Evolutionary conservation across 805 yeast genomes (phyloP), one percentile per base, ranked within the genome.

Genomic region (Groenewaldozyma tartarivorans): DNA sequence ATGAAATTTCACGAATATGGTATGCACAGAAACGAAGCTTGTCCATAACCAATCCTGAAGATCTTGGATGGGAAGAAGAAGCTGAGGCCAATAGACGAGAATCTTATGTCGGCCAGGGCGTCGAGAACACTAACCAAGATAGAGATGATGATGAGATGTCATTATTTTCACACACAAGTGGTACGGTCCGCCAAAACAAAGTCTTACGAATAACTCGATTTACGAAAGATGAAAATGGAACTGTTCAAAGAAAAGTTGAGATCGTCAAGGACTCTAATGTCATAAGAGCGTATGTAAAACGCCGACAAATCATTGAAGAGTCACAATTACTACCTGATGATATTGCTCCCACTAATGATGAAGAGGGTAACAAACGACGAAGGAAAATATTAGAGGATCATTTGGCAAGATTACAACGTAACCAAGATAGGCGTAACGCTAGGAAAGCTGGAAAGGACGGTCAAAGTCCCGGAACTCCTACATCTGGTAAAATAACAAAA

Each of bases 1-100:
- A 81, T 45, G 97, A 92, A 57, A 81, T 92, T 44, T 69, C 74
- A 29, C 72, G 86, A 40, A 87, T 88, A 20, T 92, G 98, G 98
- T 80, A 82, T 52, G 75, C 80, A 5, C 97, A 90, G 57, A 74
- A 78, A 38, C 68, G 72, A 44, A 70, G 79, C 7, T 64, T 88
- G 39, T 63, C 72, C 16, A 62, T 66, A 60, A 39, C 66, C 3
- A 64, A 67, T 43, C 56, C 58, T 22, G 51, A 58, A 3, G 63
- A 68, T 40, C 50, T 55, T 1, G 48, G 43, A n/a, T 57, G 58
- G 54, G 57, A 45, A 49, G 29, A 24, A 9, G 66, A 20, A 53
- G 60, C 47, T 45, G 57, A 41, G 53, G 52, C 42, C 48, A 56
- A 22, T 41, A 52, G 45, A 39, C 45, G 51, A 20, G 40, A 40